A percentile compares a stretch with the other conserved stretches of the same genome.
These are phyloP conservation scores for Cubamyces lactineus DNA, from an alignment of 768 basidiomycete genomes.

Conservation along the genomic window DNA sequence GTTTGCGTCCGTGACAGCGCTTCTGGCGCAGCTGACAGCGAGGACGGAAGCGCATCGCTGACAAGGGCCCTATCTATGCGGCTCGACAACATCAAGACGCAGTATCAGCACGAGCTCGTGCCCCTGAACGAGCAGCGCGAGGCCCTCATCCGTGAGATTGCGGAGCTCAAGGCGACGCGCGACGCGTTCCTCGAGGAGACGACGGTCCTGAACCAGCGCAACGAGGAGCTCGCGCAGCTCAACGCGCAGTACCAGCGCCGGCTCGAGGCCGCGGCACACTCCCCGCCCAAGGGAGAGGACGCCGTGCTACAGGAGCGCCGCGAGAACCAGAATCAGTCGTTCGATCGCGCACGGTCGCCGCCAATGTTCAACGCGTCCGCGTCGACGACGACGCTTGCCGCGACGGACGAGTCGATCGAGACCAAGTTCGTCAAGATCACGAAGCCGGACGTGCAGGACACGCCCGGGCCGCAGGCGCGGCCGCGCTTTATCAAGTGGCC, in stretches of 20 bases:
- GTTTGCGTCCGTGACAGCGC: slow-evolving; percentile 23
- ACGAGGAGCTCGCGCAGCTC: slow-evolving; percentile 90
- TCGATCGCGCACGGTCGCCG: slow-evolving; percentile 29
- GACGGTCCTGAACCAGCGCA: slow-evolving; percentile 84
- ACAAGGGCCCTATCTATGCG: slow-evolving; percentile 79
- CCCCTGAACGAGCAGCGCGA: slow-evolving; percentile 86
- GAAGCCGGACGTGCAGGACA: slow-evolving; percentile 42
- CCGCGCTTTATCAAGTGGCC: slow-evolving; percentile 72
- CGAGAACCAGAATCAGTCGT: slow-evolving; percentile 8
- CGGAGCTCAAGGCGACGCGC: slow-evolving; percentile 82
- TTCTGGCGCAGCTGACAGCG: slow-evolving; percentile 16
- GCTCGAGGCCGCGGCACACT: slow-evolving; percentile 50
- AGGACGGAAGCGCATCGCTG: slow-evolving; percentile 35
- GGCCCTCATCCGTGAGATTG: slow-evolving; percentile 74
- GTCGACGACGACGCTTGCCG: slow-evolving; percentile 46
- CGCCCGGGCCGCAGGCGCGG: slow-evolving; percentile 51
- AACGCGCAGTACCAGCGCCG: slow-evolving; percentile 82
- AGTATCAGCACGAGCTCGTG: slow-evolving; percentile 86
- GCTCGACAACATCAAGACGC: slow-evolving; percentile 82
- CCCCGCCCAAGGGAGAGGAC: slow-evolving; percentile 17
- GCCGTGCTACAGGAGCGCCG: slow-evolving; percentile 24
- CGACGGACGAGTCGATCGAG: slow-evolving; percentile 52
- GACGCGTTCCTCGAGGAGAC: slow-evolving; percentile 92
- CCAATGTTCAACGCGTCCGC: slow-evolving; percentile 31
- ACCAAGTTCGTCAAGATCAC: slow-evolving; percentile 44